These are phyloP conservation scores for Pistacia integerrima DNA, from an alignment of 345 rosid species.

Conservation along the genomic window DNA sequence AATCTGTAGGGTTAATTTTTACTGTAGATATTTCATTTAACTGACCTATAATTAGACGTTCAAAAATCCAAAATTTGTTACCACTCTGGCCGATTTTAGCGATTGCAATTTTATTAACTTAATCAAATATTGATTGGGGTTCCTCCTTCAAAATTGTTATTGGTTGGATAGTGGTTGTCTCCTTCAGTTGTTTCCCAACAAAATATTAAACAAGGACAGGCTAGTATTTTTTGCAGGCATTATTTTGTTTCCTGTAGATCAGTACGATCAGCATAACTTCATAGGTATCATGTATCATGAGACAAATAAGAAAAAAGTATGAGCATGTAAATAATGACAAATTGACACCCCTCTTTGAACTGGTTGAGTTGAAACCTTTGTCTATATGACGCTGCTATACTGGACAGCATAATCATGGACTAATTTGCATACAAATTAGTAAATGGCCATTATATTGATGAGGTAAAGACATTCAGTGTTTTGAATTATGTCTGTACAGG, in stretches of 20 bases:
- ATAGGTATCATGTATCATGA: background rate
- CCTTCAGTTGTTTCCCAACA: background rate
- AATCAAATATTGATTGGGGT: background rate
- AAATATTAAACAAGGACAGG: background rate
- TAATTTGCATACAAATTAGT: background rate
- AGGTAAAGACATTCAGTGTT: background rate
- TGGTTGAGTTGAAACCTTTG: background rate
- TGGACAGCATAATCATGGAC: background rate
- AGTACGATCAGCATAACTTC: background rate
- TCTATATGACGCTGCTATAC: background rate
- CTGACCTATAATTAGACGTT: background rate
- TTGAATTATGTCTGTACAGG: slow-evolving; percentile 38
- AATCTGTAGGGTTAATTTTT: background rate
- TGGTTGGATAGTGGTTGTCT: background rate
- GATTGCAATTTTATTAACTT: background rate
- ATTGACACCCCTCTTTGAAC: background rate
- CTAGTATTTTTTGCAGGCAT: background rate
- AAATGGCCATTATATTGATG: background rate
- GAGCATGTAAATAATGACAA: background rate
- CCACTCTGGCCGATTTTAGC: background rate
- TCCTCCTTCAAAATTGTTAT: background rate
- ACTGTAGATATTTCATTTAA: background rate
- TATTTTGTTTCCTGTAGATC: background rate
- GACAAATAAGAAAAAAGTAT: background rate
- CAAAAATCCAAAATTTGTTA: background rate